Base-by-base conservation (phyloP, 202 grass and related monocot genomes). In the Cymbopogon flexuosus region DNA sequence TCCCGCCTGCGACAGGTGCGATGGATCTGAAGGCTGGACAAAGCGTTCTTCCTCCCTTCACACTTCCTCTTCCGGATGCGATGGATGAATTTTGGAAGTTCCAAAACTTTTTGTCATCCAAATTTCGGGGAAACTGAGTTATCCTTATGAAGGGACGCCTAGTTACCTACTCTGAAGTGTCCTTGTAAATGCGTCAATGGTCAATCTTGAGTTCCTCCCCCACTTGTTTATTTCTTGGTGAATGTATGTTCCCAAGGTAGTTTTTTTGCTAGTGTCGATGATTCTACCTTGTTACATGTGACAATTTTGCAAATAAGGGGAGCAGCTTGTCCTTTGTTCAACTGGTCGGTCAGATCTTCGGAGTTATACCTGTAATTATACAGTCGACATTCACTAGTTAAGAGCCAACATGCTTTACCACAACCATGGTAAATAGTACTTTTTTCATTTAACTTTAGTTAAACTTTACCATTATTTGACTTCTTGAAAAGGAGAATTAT, bases 11-110 rank as follows among this genome's bases (percentile, higher is more conserved):
- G 1, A 74, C 24, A 62, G 61, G 68, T 19, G 5, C 6, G n/a
- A 79, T 69, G 23, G 34, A 75, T 31, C 39, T 10, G 19, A 86
- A 79, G 79, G 68, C 45, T 59, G 58, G 73, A 56, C 79, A 62
- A 23, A 57, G 23, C 10, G 77, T 87, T 73, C 90, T 99, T 87
- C 92, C 96, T 59, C 92, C 96, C n/a, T 99, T 99, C 80, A 91
- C 90, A 10, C 85, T 99, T 27, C 43, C 89, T 75, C 57, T 91
- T 61, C 92, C 90, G 0, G 70, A 88, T 34, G 65, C 75, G 0
- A 72, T 85, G 65, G 87, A 95, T 18, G 86, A 88, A 10, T 95
- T 93, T 67, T 89, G 78, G 18, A 88, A 75, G 24, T 99, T 93
- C 64, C 90, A 86, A 54, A 83, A 83, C 70, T 75, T 89, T n/a